Conservation (phyloP, 225 moss, liverwort and hornwort species). For the Physcomitrellopsis africana region DNA sequence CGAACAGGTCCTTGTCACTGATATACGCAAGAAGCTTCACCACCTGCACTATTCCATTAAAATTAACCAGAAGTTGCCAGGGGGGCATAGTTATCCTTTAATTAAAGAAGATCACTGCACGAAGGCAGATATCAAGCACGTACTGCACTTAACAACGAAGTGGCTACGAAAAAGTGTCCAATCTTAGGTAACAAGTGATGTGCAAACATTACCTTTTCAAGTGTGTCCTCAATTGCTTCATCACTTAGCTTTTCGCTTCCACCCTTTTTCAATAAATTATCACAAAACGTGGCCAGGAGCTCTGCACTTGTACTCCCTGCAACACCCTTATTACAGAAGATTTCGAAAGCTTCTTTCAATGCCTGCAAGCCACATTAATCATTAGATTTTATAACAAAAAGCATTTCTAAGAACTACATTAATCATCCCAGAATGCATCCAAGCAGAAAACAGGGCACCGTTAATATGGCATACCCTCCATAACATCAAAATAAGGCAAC, state of each 20-base stretch:
- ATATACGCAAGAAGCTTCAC: slow-evolving; percentile 94
- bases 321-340: slow-evolving; percentile 74
- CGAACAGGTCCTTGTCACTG: slow-evolving; percentile 91
- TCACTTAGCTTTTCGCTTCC: slow-evolving; percentile 78
- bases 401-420: neutral
- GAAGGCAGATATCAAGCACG: neutral
- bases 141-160: neutral
- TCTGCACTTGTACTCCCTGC: slow-evolving; percentile 80
- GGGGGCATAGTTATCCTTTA: neutral
- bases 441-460: neutral
- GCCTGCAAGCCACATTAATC: slow-evolving; percentile 40
- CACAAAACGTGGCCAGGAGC: slow-evolving; percentile 73
- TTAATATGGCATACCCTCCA: neutral
- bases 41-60: slow-evolving; percentile 51
- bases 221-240: slow-evolving; percentile 72
- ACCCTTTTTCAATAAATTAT: slow-evolving; percentile 67
- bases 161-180: neutral
- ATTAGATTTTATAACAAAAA: neutral
- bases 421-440: neutral
- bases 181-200: too few species aligned
- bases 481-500: neutral
- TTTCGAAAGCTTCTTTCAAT: slow-evolving; percentile 74
- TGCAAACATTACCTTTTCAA: slow-evolving; percentile 63
- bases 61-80: neutral
- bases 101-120: neutral